Conservation (phyloP, 2,329 filamentous ascomycete genomes). For the Botrytis galanthina region DNA sequence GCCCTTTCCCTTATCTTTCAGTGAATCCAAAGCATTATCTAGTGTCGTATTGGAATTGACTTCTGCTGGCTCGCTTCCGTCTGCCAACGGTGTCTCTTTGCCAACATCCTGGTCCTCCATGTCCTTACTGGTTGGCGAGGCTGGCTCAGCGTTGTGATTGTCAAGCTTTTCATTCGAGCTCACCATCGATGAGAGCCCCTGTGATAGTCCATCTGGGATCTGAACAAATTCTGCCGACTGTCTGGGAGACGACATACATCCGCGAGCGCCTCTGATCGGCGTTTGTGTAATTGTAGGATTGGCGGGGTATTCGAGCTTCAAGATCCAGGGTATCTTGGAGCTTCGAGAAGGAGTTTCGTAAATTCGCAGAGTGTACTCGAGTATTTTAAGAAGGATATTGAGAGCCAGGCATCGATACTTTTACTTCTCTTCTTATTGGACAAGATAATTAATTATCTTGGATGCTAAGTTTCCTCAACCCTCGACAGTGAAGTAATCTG, state of each 20-base stretch:
- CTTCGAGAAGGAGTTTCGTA: neutral
- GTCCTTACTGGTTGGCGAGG: conserved; percentile 18
- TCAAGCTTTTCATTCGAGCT: conserved; percentile 13
- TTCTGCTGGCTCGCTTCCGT: conserved; percentile 11
- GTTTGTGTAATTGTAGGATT: conserved; percentile 27
- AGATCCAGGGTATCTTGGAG: conserved; percentile 12
- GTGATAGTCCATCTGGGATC: conserved; percentile 29
- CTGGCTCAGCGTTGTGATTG: conserved; percentile 8
- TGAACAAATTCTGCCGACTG: conserved; percentile 32
- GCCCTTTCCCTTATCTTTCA: neutral
- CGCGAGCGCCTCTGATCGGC: conserved; percentile 34
- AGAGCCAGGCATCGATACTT: neutral
- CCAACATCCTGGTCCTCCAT: conserved; percentile 13
- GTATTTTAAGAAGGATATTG: neutral
- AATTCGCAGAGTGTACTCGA: neutral
- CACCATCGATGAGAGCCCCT: conserved; percentile 13
- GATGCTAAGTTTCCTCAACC: conserved; percentile 5
- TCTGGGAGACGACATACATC: conserved; percentile 39
- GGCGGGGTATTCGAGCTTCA: conserved; percentile 34
- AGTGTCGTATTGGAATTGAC: neutral
- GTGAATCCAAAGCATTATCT: conserved; percentile 13
- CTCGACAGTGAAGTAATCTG: conserved; percentile 10
- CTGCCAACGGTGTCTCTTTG: conserved; percentile 8
- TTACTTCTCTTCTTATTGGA: neutral
- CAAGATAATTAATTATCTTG: neutral